phyloP scores from a whole-genome alignment of 108 stramenopile genomes.

The Fistulifera solaris region DNA sequence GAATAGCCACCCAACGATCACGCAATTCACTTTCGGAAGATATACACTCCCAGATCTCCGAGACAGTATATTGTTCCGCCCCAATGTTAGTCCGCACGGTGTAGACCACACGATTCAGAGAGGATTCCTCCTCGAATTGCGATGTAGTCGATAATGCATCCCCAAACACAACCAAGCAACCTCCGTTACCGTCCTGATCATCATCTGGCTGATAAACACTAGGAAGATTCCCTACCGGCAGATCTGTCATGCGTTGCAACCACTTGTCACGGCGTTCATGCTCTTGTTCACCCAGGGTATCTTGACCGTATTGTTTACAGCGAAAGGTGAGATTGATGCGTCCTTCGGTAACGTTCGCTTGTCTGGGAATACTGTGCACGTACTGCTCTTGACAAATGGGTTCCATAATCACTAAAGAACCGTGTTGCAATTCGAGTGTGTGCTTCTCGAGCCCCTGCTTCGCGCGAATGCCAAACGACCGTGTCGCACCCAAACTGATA shows the following conservation, averaged over 20 bases:
- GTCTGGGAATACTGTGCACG: slow-evolving; percentile 47
- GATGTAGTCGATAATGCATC: slow-evolving; percentile 3
- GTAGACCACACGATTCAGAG: slow-evolving; percentile 12
- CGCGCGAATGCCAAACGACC: slow-evolving; percentile 43
- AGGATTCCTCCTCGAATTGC: slow-evolving; percentile 1
- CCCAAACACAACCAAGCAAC: too few relatives aligned
- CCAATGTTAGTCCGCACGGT: slow-evolving; percentile 54
- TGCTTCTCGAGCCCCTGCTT: slow-evolving; percentile 38
- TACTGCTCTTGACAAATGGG: slow-evolving; percentile 46
- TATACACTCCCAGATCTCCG: slow-evolving; percentile 21
- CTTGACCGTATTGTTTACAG: slow-evolving; percentile 30
- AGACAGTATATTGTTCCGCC: slow-evolving; percentile 43
- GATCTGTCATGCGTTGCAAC: slow-evolving; percentile 24
- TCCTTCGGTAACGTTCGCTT: slow-evolving; percentile 30
- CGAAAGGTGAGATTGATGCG: slow-evolving; percentile 67
- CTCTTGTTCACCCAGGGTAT: slow-evolving; percentile 35
- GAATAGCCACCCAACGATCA: slow-evolving; percentile 20
- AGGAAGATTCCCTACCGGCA: not conserved
- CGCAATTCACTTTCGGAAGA: slow-evolving; percentile 21
- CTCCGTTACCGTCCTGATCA: not conserved
- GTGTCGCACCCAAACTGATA: slow-evolving; percentile 44
- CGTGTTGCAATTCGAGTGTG: slow-evolving; percentile 30
- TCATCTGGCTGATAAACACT: slow-evolving; percentile 1
- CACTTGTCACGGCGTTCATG: slow-evolving; percentile 50
- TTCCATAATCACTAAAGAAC: slow-evolving; percentile 53